Conservation (phyloP, 2,329 filamentous ascomycete genomes). For the Ophiostoma sp. region DNA sequence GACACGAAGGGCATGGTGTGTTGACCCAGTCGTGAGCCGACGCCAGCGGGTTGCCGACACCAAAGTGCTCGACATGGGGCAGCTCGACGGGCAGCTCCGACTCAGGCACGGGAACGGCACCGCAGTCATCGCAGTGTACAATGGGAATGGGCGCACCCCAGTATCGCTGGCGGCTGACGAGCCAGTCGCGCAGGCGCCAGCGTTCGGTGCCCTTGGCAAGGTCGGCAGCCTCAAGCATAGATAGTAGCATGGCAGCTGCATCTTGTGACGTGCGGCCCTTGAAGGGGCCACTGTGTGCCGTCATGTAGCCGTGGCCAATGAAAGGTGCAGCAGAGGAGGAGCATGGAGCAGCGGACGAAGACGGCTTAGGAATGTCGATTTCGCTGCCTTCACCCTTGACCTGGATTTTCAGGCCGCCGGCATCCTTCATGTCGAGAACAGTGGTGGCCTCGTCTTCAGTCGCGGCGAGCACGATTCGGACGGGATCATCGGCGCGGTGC, state of each 20-base stretch:
- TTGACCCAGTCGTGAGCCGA: constrained; percentile 67
- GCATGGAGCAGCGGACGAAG: not conserved
- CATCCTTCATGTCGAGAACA: constrained; percentile 28
- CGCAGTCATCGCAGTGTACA: constrained; percentile 71
- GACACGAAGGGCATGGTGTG: constrained; percentile 68
- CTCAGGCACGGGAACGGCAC: constrained; percentile 70
- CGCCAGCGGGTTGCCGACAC: constrained; percentile 70
- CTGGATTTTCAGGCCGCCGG: constrained; percentile 9
- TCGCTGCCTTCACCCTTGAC: not conserved
- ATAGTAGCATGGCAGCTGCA: constrained; percentile 56
- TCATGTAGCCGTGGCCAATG: constrained; percentile 62
- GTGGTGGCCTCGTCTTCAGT: constrained; percentile 45
- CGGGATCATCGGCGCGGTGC: constrained; percentile 55
- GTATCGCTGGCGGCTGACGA: constrained; percentile 86
- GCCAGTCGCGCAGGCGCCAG: constrained; percentile 82
- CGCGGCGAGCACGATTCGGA: constrained; percentile 57
- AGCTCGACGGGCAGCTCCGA: constrained; percentile 71
- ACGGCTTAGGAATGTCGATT: not conserved
- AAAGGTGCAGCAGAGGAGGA: constrained; percentile 34
- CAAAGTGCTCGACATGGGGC: constrained; percentile 64
- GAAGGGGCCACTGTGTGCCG: constrained; percentile 59
- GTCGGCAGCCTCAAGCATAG: constrained; percentile 48
- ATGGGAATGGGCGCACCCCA: constrained; percentile 91
- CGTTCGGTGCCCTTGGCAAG: constrained; percentile 61
- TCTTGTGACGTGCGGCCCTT: constrained; percentile 57